A percentile compares a stretch with the other conserved stretches of the same genome.
Evolutionary conservation across 1,284 basidiomycete genomes (phyloP).

Genomic region (Thelephora terrestris): DNA sequence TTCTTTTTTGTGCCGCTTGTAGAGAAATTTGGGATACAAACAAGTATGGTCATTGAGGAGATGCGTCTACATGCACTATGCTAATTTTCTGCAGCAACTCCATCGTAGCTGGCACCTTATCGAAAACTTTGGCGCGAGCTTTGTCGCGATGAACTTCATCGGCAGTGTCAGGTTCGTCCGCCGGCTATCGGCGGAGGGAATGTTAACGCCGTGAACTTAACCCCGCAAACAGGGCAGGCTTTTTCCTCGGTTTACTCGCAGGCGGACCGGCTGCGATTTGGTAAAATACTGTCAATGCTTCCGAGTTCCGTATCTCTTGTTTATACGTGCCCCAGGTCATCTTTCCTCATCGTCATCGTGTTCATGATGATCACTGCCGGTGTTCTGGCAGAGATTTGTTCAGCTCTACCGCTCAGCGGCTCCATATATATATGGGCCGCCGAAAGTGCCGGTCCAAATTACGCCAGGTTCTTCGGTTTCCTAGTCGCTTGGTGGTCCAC

Average conservation of each 20-base stretch:
- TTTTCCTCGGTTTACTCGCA: constrained; percentile 74
- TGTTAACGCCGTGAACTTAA: not conserved
- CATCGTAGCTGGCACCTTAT: constrained; percentile 73
- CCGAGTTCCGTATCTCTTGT: not conserved
- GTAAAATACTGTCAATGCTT: constrained; percentile 24
- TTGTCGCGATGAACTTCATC: constrained; percentile 79
- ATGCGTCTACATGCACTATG: not conserved
- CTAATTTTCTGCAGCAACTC: constrained; percentile 44
- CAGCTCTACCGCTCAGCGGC: constrained; percentile 74
- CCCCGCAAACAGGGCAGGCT: constrained; percentile 40
- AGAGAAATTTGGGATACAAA: constrained; percentile 75
- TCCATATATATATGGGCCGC: constrained; percentile 90
- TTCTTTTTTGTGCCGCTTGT: constrained; percentile 18
- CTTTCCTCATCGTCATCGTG: constrained; percentile 67
- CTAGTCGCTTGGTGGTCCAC: constrained; percentile 83
- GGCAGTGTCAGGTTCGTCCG: constrained; percentile 61
- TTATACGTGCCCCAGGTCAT: constrained; percentile 46
- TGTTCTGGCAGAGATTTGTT: constrained; percentile 80
- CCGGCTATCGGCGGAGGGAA: not conserved
- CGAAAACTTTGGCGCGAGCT: constrained; percentile 79
- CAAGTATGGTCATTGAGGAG: constrained; percentile 38
- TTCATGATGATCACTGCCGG: constrained; percentile 82
- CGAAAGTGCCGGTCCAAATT: constrained; percentile 76
- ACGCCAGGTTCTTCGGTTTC: constrained; percentile 77
- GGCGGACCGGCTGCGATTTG: constrained; percentile 80